Base-by-base conservation (phyloP, 768 basidiomycete genomes). In the Cubamyces lactineus region DNA sequence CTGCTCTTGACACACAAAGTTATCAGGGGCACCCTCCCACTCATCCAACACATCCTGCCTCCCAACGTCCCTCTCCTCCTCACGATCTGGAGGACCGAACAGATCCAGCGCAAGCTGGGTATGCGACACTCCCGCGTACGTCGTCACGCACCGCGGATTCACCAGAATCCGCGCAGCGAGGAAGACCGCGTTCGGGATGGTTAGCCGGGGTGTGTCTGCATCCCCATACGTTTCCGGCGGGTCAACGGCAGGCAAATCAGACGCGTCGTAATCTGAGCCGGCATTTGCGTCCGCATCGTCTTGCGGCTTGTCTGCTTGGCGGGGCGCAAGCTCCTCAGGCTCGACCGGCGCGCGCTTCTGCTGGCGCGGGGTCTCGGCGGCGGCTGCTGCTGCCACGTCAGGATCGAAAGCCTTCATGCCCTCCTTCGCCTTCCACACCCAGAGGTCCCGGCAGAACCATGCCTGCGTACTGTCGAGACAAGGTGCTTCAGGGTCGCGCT, bases 1-100 rank as follows among this genome's bases (percentile, higher is more conserved):
- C 74, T 94, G 92, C 74, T 99, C 97, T 77, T 98, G 97, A 71
- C 97, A 99, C 6, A 98, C 96, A 75, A 97, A 99, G 65, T 91
- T 94, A 72, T 98, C 96, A 0, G 97, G 97, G 5, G 97, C 94
- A 26, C 93, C 92, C 57, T 94, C 90, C 96, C 96, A 98, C 71
- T 97, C 94, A 48, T 95, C 92, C 54, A 98, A 74, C 0, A 92
- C 82, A 75, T 98, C 96, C 73, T 90, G 94, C 48, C 82, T 82
- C 26, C 79, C 72, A 6, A 72, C 78, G 17, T 73, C 78, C 43
- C 77, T 71, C 45, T 77, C 74, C 50, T 92, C 69, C 54, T 70
- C 70, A 0, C 70, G 53, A 49, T 73, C 70, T 17, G 72, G 72
- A 11, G 79, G 77, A 0, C 96, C 96, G 69, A 98, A 98, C 67